These are phyloP conservation scores for Sordariomycetes sp. DNA, from an alignment of 2,329 filamentous ascomycete species.

Conservation along the genomic window DNA sequence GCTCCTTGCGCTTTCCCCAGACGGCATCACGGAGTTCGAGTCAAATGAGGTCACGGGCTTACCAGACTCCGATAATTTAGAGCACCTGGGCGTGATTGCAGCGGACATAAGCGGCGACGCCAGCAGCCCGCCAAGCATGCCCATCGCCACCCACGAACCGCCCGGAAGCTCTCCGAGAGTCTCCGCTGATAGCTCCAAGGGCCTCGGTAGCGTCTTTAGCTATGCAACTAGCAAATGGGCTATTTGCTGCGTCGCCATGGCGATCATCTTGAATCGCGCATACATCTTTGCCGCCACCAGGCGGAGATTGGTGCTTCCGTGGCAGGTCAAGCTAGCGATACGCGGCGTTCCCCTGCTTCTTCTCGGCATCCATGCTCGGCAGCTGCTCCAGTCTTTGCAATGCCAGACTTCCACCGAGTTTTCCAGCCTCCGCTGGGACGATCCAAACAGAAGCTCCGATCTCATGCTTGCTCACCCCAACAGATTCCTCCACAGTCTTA, in stretches of 20 bases:
- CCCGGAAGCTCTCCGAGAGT: neutral
- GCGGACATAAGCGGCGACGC: conserved; percentile 17
- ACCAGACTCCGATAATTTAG: neutral
- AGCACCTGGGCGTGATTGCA: conserved; percentile 13
- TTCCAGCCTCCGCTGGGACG: conserved; percentile 54
- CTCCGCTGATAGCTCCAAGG: conserved; percentile 42
- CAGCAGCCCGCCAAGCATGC: conserved; percentile 29
- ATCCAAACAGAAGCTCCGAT: conserved; percentile 47
- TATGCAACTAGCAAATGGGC: conserved; percentile 93
- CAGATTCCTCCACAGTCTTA: conserved; percentile 57
- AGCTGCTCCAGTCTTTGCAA: conserved; percentile 70
- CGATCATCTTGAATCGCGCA: conserved; percentile 78
- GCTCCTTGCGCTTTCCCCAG: conserved; percentile 45
- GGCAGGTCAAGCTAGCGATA: conserved; percentile 56
- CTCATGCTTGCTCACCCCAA: conserved; percentile 60
- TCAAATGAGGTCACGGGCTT: neutral
- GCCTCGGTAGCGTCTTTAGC: conserved; percentile 73
- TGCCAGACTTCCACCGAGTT: conserved; percentile 79
- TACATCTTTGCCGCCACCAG: conserved; percentile 87
- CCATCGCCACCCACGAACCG: conserved; percentile 38
- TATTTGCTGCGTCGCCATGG: conserved; percentile 72
- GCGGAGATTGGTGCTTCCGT: conserved; percentile 62
- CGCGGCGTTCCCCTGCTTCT: conserved; percentile 60
- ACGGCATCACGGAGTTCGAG: conserved; percentile 44
- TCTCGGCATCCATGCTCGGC: conserved; percentile 54